These are phyloP conservation scores for Solanum aculeatissimum DNA, from an alignment of 305 asterid genomes.

Conservation along the genomic window DNA sequence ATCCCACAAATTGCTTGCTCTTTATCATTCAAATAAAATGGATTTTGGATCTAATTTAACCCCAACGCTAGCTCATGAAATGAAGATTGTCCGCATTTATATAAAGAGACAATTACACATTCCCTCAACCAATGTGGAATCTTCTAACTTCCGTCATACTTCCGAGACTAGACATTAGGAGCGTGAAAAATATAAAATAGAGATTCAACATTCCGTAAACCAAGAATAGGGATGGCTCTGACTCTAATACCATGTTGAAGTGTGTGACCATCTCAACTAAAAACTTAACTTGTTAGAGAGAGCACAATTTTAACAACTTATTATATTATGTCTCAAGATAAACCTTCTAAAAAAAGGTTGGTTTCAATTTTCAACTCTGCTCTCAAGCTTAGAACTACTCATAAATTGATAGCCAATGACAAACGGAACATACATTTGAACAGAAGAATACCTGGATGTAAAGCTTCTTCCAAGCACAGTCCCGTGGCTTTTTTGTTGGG, in stretches of 20 bases:
- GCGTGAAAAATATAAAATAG: neutral
- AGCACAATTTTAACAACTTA: neutral
- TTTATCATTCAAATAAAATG: neutral
- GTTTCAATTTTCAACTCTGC: neutral
- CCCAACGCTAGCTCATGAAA: neutral
- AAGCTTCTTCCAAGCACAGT: slow-evolving; percentile 94
- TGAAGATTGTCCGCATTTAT: neutral
- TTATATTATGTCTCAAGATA: neutral
- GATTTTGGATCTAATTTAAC: neutral
- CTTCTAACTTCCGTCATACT: neutral
- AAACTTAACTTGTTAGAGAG: neutral
- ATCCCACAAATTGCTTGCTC: too few relatives aligned
- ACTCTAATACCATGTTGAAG: neutral
- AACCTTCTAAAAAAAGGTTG: neutral
- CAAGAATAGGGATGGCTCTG: neutral
- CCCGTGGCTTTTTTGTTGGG: slow-evolving; percentile 55
- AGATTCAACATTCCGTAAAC: neutral
- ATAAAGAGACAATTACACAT: neutral
- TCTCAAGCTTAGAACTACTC: neutral
- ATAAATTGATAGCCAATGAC: neutral
- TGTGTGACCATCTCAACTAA: neutral
- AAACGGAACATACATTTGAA: neutral
- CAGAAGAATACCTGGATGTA: slow-evolving; percentile 57
- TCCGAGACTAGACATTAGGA: neutral
- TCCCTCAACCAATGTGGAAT: neutral